These are phyloP conservation scores for Cryptomeria japonica DNA, from an alignment of 75 land plant genomes.

Conservation along the genomic window DNA sequence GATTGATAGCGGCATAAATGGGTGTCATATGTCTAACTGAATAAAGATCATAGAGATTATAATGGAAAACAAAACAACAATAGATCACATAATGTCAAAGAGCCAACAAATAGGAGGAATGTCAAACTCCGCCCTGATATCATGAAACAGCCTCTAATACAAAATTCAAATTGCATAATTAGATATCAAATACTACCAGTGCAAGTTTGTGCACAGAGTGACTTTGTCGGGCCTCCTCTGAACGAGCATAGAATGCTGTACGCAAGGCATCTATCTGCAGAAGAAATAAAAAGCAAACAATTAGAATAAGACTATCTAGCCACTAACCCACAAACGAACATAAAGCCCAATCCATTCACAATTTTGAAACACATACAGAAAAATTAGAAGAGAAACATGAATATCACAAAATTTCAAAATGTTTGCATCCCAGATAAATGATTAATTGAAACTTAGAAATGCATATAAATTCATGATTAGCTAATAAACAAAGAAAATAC, in stretches of 20 bases:
- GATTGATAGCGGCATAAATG: background rate
- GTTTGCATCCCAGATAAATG: background rate
- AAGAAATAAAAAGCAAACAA: conserved; percentile 7
- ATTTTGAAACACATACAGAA: background rate
- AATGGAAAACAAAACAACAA: background rate
- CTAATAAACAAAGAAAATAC: conserved; percentile 30
- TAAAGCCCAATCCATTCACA: background rate
- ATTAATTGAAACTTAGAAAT: background rate
- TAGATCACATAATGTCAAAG: background rate
- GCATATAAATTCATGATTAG: background rate
- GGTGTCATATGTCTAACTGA: too few relatives aligned
- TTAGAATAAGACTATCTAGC: background rate
- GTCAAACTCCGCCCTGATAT: background rate
- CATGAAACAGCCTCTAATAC: background rate
- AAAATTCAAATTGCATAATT: background rate
- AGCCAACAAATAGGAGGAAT: background rate
- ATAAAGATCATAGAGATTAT: too few relatives aligned
- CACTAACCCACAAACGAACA: conserved; percentile 8
- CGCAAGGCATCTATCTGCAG: conserved; percentile 84
- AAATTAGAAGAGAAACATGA: background rate
- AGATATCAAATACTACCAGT: conserved; percentile 45
- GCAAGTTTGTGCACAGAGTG: conserved; percentile 91
- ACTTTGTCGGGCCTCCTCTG: conserved; percentile 83
- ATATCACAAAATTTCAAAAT: background rate
- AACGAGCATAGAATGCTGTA: conserved; percentile 79